phyloP scores from a whole-genome alignment of 768 basidiomycete genomes.

The Tulasnella sp. region DNA sequence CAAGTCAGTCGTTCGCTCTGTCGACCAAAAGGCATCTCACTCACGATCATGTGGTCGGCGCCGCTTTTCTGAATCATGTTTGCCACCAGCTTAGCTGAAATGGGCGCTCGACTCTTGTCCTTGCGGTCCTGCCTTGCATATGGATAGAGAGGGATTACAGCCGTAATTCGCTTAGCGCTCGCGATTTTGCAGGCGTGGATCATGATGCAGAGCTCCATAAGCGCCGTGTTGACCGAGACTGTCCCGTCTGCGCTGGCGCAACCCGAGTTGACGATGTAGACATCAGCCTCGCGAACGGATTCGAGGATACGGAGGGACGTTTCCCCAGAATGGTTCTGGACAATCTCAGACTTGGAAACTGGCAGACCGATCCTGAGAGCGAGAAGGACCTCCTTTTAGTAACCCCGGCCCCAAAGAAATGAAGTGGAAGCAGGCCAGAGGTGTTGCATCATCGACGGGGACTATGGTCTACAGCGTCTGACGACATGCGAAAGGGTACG shows the following conservation, averaged over 20 bases:
- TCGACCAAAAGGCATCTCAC: not conserved
- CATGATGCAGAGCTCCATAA: conserved; percentile 99
- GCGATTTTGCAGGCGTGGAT: conserved; percentile 99
- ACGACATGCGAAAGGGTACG: conserved; percentile 2
- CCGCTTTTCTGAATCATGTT: conserved; percentile 94
- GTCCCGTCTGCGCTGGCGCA: conserved; percentile 51
- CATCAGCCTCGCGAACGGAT: conserved; percentile 96
- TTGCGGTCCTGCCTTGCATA: conserved; percentile 99
- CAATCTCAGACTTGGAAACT: conserved; percentile 81
- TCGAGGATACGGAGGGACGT: conserved; percentile 87
- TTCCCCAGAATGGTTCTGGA: conserved; percentile 86
- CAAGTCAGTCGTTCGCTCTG: not conserved
- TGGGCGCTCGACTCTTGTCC: conserved; percentile 97
- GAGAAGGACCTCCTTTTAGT: conserved; percentile 29
- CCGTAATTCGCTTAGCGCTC: conserved; percentile 96
- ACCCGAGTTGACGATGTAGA: conserved; percentile 96
- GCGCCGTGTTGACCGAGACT: conserved; percentile 67
- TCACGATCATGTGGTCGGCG: conserved; percentile 92
- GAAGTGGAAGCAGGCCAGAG: conserved; percentile 24
- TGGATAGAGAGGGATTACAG: conserved; percentile 95
- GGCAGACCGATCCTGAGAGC: conserved; percentile 74
- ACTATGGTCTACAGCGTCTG: not conserved
- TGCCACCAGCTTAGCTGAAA: conserved; percentile 96
- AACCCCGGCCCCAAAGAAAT: conserved; percentile 32
- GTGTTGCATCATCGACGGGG: conserved; percentile 6